Conservation (phyloP, 257 asterid species). For the Salvia rosmarinus region DNA sequence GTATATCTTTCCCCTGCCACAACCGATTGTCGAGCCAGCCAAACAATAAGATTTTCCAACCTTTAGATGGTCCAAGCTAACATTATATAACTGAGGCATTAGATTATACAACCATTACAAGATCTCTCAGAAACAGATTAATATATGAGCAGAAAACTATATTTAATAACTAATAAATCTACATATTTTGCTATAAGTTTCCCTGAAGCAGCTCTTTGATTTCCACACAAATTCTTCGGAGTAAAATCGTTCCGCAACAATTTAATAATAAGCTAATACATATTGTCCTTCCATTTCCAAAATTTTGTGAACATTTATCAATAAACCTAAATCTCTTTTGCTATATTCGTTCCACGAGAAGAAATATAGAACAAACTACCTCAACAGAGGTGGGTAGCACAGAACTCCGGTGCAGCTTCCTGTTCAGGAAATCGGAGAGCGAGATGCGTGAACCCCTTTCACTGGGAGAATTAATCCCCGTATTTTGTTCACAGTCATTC, state of each 20-base stretch:
- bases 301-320: not conserved
- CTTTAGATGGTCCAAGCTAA: too few relatives aligned
- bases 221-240: not conserved
- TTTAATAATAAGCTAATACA: not conserved
- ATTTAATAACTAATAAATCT: not conserved
- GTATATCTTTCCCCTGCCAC: slow-evolving; percentile 52
- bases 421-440: slow-evolving; percentile 66
- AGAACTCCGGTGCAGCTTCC: slow-evolving; percentile 62
- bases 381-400: slow-evolving; percentile 52
- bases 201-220: slow-evolving; percentile 4
- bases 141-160: not conserved
- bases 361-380: slow-evolving; percentile 38
- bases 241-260: not conserved
- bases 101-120: not conserved
- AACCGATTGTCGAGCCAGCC: not conserved
- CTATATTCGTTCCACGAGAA: not conserved
- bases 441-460: slow-evolving; percentile 53
- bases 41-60: not conserved
- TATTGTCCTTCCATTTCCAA: not conserved
- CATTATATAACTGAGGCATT: not conserved
- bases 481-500: slow-evolving; percentile 34
- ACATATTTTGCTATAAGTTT: not conserved
- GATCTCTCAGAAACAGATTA: not conserved
- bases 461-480: slow-evolving; percentile 37
- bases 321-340: too few relatives aligned